phyloP scores from a whole-genome alignment of 371 early-diverging fungal species.

The Mucor velutinosus region DNA sequence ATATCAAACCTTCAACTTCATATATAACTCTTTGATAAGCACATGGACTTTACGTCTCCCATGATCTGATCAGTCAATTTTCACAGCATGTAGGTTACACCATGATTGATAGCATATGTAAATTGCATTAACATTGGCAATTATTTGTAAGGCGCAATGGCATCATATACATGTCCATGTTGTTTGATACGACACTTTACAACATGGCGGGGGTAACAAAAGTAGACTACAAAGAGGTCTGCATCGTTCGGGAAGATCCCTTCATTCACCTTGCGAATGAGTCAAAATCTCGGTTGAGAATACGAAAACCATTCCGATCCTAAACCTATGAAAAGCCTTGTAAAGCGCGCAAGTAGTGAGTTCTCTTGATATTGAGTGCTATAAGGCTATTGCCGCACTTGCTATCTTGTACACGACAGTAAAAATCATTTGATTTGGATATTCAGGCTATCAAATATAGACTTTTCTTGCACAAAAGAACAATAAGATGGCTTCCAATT shows the following conservation, averaged over 20 bases:
- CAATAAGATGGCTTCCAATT: neutral
- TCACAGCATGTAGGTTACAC: neutral
- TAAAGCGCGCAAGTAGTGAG: too few species aligned
- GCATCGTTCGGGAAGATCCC: neutral
- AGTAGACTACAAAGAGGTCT: neutral
- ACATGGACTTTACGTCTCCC: neutral
- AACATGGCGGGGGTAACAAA: neutral
- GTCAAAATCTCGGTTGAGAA: neutral
- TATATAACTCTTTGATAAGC: neutral
- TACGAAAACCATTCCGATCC: neutral
- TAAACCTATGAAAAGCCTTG: too few species aligned
- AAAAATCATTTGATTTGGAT: too few species aligned
- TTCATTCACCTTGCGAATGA: neutral
- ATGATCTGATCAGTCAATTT: neutral
- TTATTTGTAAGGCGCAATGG: neutral
- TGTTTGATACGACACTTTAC: neutral
- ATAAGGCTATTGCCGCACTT: too few species aligned
- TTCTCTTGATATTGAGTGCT: too few species aligned
- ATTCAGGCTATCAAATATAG: too few species aligned
- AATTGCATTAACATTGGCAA: neutral
- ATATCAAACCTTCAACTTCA: neutral
- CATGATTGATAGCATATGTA: constrained; percentile 2
- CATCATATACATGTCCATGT: neutral
- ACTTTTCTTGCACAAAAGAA: neutral
- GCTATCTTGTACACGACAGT: too few species aligned